Conservation (phyloP, 2,329 filamentous ascomycete genomes). For the Magnaporthiopsis rhizophila region DNA sequence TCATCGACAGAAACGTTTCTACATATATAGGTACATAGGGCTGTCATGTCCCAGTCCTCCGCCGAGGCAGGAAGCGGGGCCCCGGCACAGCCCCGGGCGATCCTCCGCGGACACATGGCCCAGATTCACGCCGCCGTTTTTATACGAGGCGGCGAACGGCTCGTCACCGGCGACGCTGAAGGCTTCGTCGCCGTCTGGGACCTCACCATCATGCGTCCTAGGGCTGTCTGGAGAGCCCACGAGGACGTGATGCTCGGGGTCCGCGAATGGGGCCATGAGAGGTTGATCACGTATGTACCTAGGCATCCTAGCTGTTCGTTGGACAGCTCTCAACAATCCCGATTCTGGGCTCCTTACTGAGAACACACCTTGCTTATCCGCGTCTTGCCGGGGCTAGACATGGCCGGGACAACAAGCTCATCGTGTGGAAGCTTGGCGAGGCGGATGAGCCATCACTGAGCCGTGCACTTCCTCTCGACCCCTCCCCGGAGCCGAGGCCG, state of each 20-base stretch:
- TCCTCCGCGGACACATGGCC: constrained; percentile 78
- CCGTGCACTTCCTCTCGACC: constrained; percentile 63
- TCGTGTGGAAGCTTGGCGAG: constrained; percentile 68
- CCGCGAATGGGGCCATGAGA: constrained; percentile 61
- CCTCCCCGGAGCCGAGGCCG: constrained; percentile 35
- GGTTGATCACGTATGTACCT: constrained; percentile 69
- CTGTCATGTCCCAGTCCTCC: constrained; percentile 1
- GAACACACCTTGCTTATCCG: neutral
- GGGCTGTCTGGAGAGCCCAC: constrained; percentile 83
- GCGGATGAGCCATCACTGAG: constrained; percentile 58
- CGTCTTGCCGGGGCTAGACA: constrained; percentile 50
- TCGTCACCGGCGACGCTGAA: constrained; percentile 82
- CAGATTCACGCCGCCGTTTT: constrained; percentile 74
- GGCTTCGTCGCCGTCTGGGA: constrained; percentile 87
- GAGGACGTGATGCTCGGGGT: constrained; percentile 68
- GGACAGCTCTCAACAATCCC: neutral
- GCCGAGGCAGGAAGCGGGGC: neutral
- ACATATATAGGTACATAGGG: no score
- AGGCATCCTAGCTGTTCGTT: constrained; percentile 1
- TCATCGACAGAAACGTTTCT: neutral
- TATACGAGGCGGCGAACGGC: constrained; percentile 61
- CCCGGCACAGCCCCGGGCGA: constrained; percentile 41
- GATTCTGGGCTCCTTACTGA: neutral
- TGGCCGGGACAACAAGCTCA: constrained; percentile 78
- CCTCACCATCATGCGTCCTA: constrained; percentile 68